Percentiles rank a stretch among this genome's conserved stretches.
Evolutionary conservation across 768 basidiomycete species (phyloP).

Genomic region (Pulveroboletus frians): DNA sequence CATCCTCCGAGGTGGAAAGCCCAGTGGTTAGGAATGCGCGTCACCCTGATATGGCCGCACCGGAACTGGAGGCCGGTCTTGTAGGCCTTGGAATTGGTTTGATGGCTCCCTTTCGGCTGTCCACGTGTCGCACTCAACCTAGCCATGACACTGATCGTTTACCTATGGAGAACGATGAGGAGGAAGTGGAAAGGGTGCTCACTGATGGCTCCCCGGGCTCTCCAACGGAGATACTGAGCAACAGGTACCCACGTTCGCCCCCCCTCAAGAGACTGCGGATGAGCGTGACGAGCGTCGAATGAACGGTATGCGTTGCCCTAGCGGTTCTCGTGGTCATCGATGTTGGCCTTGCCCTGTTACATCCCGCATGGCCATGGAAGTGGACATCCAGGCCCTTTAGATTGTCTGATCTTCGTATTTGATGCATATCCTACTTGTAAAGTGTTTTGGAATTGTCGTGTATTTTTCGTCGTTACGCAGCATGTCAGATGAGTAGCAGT

Average conservation of each 20-base stretch:
- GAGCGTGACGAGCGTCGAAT: slow-evolving; percentile 26
- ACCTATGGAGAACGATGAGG: slow-evolving; percentile 27
- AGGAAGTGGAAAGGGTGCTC: slow-evolving; percentile 32
- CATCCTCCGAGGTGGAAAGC: slow-evolving; percentile 40
- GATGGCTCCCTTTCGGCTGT: slow-evolving; percentile 50
- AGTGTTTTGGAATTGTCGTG: slow-evolving; percentile 28
- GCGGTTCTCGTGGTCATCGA: slow-evolving; percentile 13
- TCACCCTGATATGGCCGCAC: slow-evolving; percentile 14
- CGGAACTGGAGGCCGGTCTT: slow-evolving; percentile 31
- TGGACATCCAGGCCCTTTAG: slow-evolving; percentile 1
- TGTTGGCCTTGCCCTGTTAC: slow-evolving; percentile 12
- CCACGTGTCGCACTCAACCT: slow-evolving; percentile 33
- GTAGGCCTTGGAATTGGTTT: slow-evolving; percentile 40
- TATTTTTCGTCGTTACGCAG: slow-evolving; percentile 17
- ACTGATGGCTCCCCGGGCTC: slow-evolving; percentile 19
- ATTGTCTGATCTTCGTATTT: slow-evolving; percentile 7
- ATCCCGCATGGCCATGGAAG: slow-evolving; percentile 10
- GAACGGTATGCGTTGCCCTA: slow-evolving; percentile 8
- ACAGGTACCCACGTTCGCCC: slow-evolving; percentile 28
- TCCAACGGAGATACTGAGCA: slow-evolving; percentile 19
- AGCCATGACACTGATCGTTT: slow-evolving; percentile 6
- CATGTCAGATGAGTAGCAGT: not conserved
- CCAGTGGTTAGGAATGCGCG: slow-evolving; percentile 41
- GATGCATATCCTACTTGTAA: slow-evolving; percentile 29
- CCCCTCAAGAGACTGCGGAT: slow-evolving; percentile 51